A percentile compares a stretch with the other conserved stretches of the same genome.
Conservation (phyloP, 2,329 filamentous ascomycete species). For the Sporothrix humicola region DNA sequence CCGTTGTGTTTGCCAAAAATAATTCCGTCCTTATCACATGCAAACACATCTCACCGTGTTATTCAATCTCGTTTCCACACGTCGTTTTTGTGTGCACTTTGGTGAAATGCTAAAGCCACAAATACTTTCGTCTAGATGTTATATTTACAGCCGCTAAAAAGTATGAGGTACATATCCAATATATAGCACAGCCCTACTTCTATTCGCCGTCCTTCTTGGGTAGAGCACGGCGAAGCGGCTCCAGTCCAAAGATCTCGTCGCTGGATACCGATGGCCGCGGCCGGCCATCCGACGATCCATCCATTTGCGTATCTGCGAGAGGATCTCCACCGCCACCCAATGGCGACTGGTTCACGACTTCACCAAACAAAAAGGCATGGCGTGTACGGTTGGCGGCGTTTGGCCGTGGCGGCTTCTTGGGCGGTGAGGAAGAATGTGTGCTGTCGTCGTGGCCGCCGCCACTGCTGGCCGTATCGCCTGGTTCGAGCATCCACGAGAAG, state of each 20-base stretch:
- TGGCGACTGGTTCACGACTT: slow-evolving; percentile 47
- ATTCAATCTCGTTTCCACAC: too few relatives aligned
- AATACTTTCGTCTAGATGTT: too few relatives aligned
- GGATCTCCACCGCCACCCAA: slow-evolving; percentile 44
- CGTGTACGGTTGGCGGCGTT: slow-evolving; percentile 55
- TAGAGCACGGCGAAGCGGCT: slow-evolving; percentile 51
- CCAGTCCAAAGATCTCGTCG: slow-evolving; percentile 62
- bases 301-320: slow-evolving; percentile 40
- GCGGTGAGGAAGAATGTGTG: not conserved
- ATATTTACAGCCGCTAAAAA: too few relatives aligned
- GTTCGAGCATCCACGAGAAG: slow-evolving; percentile 80
- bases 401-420: slow-evolving; percentile 38
- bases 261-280: slow-evolving; percentile 44
- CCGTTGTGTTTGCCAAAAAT: too few relatives aligned
- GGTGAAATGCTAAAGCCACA: too few relatives aligned
- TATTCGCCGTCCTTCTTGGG: slow-evolving; percentile 24
- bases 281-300: slow-evolving; percentile 39
- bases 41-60: too few relatives aligned
- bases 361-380: slow-evolving; percentile 66
- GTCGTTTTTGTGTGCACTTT: too few relatives aligned
- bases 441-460: not conserved
- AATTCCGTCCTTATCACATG: too few relatives aligned
- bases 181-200: not conserved
- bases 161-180: too few relatives aligned
- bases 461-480: slow-evolving; percentile 51